Base-by-base conservation (phyloP, 441 rosid genomes). In the Cnidoscolus chayamansa region DNA sequence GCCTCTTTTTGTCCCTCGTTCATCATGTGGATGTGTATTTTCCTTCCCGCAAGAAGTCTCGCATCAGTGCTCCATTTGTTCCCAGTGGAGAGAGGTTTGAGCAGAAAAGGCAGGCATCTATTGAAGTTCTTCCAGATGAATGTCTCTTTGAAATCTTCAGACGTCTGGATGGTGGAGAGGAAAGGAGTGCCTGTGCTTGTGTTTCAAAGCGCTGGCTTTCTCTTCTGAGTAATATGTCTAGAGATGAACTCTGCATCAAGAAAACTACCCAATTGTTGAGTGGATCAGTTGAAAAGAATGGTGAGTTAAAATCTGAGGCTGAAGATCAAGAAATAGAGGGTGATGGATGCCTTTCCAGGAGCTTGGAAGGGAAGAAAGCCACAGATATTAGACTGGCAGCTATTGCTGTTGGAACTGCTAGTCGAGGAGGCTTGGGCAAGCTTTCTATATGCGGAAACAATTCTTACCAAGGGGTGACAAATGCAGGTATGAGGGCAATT, bases 91-190 rank as follows among this genome's bases (percentile, higher is more conserved):
- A 76, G 78, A 74, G 77, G 60, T 82, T 79, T 45, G 93, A 85
- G 82, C 80, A 77, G 64, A 81, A 71, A 47, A 76, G 77, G 79
- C 74, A 76, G 63, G 78, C 85, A 25, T 90, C 93, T 17, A 85
- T 95, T 1, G 95, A 89, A 56, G 80, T 81, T 43, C 84, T 95
- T 1, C 99, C 99, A 0, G 97, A 95, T 57, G 99, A 95, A 80
- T 93, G 99, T 74, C 88, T 95, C 63, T 91, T 93, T 50, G 99
- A 95, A 85, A 88, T 95, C 74, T 83, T 95, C 76, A 83, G 96
- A 49, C 84, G 91, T 12, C 63, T 95, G 71, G 73, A 86, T 25
- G 84, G 89, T 11, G 84, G 91, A 1, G 80, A 84, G 70, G 99
- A 91, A 81, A 87, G 94, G 79, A 86, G 91, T 77, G 78, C 87